Base-by-base conservation (phyloP, 2,329 filamentous ascomycete species). In the Microascus cirrosus region DNA sequence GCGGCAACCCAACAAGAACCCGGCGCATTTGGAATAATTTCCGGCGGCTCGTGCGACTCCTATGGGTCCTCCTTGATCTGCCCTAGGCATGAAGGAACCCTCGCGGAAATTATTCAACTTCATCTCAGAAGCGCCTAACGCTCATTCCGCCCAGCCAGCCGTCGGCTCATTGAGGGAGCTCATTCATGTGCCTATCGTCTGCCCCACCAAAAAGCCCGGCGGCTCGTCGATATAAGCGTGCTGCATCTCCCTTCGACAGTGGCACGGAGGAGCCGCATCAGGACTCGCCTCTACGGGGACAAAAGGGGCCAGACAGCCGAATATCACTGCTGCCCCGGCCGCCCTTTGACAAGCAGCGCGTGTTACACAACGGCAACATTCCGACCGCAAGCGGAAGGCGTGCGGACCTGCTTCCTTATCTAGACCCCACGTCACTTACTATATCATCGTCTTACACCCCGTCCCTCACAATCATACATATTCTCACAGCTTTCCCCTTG, bases 151-250 rank as follows among this genome's bases (percentile, higher is more conserved):
- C 28, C 28, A n/a, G n/a, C n/a, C n/a, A n/a, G n/a, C n/a, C n/a
- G n/a, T n/a, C n/a, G n/a, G 28, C 28, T 32, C 28, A 8, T 32
- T 32, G 28, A 32, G 28, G 28, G 28, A 4, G 28, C 28, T 32
- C 28, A 32, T 32, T 32, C 28, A 32, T 32, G 28, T 32, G 28
- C 8, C 28, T 8, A 8, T 8, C 28, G 28, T 4, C 28, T 4
- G 28, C 28, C 28, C n/a, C 8, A 8, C 28, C 4, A 32, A 4
- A 8, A 32, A 32, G 28, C 8, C 28, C 28, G 8, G 8, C 28
- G 63, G 65, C 64, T 62, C 65, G 45, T 22, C 45, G 45, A 50
- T 50, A 50, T 50, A 50, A 50, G 45, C 45, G 45, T 20, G n/a
- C 22, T 22, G 3, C 45, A 50, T 20, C 20, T 24, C 22, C 7